These are phyloP conservation scores for Anisogramma anomala DNA, from an alignment of 2,329 filamentous ascomycete genomes.

Conservation along the genomic window DNA sequence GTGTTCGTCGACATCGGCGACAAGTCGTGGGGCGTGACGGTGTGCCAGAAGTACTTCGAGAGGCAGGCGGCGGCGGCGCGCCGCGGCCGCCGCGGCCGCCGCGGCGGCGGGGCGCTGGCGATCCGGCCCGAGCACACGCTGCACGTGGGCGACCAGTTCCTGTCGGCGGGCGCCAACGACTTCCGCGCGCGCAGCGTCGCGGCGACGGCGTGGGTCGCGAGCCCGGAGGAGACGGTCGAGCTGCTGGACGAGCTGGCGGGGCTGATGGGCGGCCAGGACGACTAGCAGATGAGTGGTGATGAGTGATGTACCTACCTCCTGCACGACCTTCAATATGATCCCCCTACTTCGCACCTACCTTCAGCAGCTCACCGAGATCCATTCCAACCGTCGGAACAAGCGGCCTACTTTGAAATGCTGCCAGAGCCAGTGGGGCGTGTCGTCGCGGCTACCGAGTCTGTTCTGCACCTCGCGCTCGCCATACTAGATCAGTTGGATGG, in stretches of 20 bases:
- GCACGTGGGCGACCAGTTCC: slow-evolving; percentile 93
- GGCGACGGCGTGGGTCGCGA: slow-evolving; percentile 96
- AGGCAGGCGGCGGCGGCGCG: slow-evolving; percentile 21
- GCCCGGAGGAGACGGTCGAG: slow-evolving; percentile 78
- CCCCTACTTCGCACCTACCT: too few species aligned
- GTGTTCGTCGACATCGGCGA: slow-evolving; percentile 98
- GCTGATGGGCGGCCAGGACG: too few species aligned
- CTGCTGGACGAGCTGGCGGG: slow-evolving; percentile 71
- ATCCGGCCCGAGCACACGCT: slow-evolving; percentile 69
- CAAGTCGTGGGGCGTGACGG: slow-evolving; percentile 89
- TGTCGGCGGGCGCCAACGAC: slow-evolving; percentile 91
- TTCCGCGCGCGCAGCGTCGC: slow-evolving; percentile 89
- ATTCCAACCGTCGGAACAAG: too few species aligned
- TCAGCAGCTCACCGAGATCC: too few species aligned
- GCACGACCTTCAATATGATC: too few species aligned
- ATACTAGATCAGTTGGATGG: too few species aligned
- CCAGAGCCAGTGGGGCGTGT: too few species aligned
- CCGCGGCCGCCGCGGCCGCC: not conserved
- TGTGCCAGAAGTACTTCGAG: slow-evolving; percentile 85
- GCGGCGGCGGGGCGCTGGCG: slow-evolving; percentile 19
- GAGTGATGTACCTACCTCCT: too few species aligned
- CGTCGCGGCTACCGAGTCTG: too few species aligned
- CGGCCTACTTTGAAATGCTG: too few species aligned
- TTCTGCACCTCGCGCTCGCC: too few species aligned
- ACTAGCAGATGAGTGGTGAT: too few species aligned